These are phyloP conservation scores for Globisporangium nodosum DNA, from an alignment of 352 stramenopile species.

Conservation along the genomic window DNA sequence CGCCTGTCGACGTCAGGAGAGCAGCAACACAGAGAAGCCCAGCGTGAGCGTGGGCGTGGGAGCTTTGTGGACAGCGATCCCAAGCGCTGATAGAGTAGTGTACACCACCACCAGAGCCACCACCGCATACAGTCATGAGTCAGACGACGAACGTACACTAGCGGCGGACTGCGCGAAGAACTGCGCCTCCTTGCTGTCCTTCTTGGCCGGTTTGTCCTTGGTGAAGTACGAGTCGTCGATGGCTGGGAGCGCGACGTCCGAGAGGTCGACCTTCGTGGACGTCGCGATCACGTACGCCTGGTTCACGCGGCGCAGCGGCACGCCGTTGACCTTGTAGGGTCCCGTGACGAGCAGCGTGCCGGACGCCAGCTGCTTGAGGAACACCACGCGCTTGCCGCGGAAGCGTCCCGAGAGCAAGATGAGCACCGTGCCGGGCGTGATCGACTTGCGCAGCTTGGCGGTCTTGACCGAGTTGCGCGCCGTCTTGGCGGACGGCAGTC, in stretches of 20 bases:
- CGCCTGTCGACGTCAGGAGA: constrained; percentile 26
- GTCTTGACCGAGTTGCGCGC: constrained; percentile 82
- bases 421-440: constrained; percentile 96
- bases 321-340: constrained; percentile 99
- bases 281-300: constrained; percentile 99
- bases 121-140: no score
- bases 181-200: constrained; percentile 94
- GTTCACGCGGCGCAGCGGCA: constrained; percentile 97
- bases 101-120: constrained; percentile 30
- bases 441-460: constrained; percentile 94
- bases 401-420: constrained; percentile 98
- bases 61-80: constrained; percentile 88
- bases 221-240: constrained; percentile 98
- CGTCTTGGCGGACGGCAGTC: constrained; percentile 68
- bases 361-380: constrained; percentile 96
- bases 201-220: constrained; percentile 81
- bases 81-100: constrained; percentile 68
- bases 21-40: background rate
- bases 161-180: constrained; percentile 92
- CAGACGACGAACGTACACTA: background rate
- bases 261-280: constrained; percentile 96
- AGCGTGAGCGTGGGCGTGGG: constrained; percentile 32
- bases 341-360: constrained; percentile 95
- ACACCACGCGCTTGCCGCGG: constrained; percentile 98
- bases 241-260: constrained; percentile 87